A percentile compares a stretch with the other conserved stretches of the same genome.
phyloP scores from a whole-genome alignment of 176 grass and related monocot genomes.

The Raddia guianensis region DNA sequence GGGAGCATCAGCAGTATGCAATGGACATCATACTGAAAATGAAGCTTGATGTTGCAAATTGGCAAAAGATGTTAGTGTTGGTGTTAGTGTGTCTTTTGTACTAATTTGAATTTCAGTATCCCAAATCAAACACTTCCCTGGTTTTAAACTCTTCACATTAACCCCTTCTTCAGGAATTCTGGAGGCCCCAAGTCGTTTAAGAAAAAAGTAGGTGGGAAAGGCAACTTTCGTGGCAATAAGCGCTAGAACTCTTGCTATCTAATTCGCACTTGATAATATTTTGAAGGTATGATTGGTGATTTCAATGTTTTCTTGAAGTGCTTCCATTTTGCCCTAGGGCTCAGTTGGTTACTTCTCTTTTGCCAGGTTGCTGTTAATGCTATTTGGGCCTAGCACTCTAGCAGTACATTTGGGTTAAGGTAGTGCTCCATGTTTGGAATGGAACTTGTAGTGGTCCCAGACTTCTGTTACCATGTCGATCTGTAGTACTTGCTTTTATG shows the following conservation, averaged over 20 bases:
- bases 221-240: conserved; percentile 55
- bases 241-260: conserved; percentile 41
- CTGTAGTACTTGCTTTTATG: conserved; percentile 43
- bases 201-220: conserved; percentile 51
- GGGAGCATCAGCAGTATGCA: conserved; percentile 84
- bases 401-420: conserved; percentile 30
- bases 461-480: conserved; percentile 49
- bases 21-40: conserved; percentile 90
- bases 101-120: conserved; percentile 39
- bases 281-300: conserved; percentile 31
- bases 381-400: conserved; percentile 24
- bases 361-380: conserved; percentile 51
- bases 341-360: conserved; percentile 43
- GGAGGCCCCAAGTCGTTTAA: conserved; percentile 48
- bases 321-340: conserved; percentile 12
- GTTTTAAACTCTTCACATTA: conserved; percentile 32
- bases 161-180: conserved; percentile 42
- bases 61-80: conserved; percentile 59
- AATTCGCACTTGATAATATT: conserved; percentile 23
- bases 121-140: conserved; percentile 5
- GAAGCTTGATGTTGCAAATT: conserved; percentile 77
- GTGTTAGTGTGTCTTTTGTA: conserved; percentile 45
- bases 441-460: conserved; percentile 33
- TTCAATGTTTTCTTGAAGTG: conserved; percentile 29
- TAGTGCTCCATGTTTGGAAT: conserved; percentile 49